Conservation (phyloP, 257 asterid species). For the Solanum pinnatisectum region DNA sequence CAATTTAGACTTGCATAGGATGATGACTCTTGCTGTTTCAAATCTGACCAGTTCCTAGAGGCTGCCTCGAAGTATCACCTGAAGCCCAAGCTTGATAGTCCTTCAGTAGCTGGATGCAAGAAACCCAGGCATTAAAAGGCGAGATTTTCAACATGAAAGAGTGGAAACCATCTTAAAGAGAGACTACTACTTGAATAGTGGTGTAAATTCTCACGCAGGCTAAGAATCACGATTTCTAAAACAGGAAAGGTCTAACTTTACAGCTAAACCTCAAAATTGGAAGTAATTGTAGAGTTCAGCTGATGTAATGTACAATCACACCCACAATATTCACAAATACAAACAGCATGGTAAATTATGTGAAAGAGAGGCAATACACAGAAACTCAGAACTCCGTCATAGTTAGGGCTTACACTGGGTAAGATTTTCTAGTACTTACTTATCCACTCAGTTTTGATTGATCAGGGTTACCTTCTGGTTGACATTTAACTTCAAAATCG, state of each 20-base stretch:
- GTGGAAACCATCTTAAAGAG: not conserved
- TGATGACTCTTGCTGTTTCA: conserved; percentile 7
- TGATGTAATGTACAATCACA: not conserved
- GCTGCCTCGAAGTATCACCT: conserved; percentile 88
- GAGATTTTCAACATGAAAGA: not conserved
- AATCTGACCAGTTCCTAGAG: conserved; percentile 88
- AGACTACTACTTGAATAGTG: not conserved
- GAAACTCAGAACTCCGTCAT: not conserved
- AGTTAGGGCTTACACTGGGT: not conserved
- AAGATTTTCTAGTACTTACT: not conserved
- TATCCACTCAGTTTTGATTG: not conserved
- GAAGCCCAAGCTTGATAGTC: conserved; percentile 96
- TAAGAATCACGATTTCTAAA: not conserved
- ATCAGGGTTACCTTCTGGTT: not conserved
- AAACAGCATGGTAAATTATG: not conserved
- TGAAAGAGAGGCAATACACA: not conserved
- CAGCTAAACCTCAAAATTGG: not conserved
- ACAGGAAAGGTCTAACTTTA: not conserved
- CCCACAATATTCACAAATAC: not conserved
- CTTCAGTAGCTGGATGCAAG: conserved; percentile 56
- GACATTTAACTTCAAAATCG: not conserved
- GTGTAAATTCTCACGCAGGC: not conserved
- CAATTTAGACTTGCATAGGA: not conserved
- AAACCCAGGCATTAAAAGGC: not conserved
- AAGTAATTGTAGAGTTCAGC: not conserved